Evolutionary conservation across 23 red algal genomes (phyloP), one percentile per base, ranked within the genome.

Genomic region (Gracilaria caudata): DNA sequence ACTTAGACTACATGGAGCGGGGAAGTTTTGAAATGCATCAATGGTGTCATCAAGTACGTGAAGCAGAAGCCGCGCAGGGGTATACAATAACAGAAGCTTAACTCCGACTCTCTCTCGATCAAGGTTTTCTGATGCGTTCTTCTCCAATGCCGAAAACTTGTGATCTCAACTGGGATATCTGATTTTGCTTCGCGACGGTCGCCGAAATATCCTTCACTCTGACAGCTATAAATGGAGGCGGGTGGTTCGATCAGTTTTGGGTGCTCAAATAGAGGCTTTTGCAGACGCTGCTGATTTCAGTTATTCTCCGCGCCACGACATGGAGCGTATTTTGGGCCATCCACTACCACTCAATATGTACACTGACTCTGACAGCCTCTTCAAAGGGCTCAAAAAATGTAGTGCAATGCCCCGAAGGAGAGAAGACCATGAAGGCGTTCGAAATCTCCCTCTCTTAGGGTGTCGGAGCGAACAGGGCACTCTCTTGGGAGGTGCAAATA

Each of bases 341-440:
- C 7, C 30, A 32, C 11, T 86, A 1, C 59, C 82, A 1, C 58
- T 86, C 8, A 16, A 9, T 4, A 86, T 70, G 82, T 29, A 28
- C 65, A 89, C 85, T 24, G 73, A 89, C 51, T 79, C 72, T 25
- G 66, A 89, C 37, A 38, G 47, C 28, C 36, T 75, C 6, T 89
- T 89, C 36, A 68, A 89, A 34, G 73, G 36, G 33, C 16, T n/a
- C n/a, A n/a, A n/a, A n/a, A n/a, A n/a, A n/a, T n/a, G n/a, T n/a
- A n/a, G n/a, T n/a, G n/a, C n/a, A n/a, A n/a, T n/a, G n/a, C n/a
- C n/a, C n/a, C n/a, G n/a, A n/a, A n/a, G n/a, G n/a, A n/a, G n/a
- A n/a, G n/a, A n/a, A n/a, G n/a, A n/a, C n/a, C n/a, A n/a, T n/a
- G n/a, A n/a, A n/a, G n/a, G n/a, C n/a, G n/a, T n/a, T n/a, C n/a